Base-by-base conservation (phyloP, 257 asterid genomes). In the Henckelia pumila region DNA sequence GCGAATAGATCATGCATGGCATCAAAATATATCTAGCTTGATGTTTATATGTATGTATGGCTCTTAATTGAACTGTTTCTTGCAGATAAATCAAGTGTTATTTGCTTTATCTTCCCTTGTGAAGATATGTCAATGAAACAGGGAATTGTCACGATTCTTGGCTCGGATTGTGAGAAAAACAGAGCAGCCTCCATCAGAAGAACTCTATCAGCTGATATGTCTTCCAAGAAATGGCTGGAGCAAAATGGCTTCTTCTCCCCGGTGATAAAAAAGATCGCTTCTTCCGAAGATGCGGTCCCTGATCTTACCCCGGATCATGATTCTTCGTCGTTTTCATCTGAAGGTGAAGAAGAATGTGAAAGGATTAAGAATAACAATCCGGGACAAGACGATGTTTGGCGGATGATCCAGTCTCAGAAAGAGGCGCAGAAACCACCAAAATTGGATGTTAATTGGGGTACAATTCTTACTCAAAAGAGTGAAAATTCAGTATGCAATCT, bases 101-200 rank as follows among this genome's bases (percentile, higher is more conserved):
- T 47, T 47, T 47, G 55, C 55, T 13, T 0, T 28, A 40, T 40
- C 19, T 13, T 16, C 20, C 20, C 55, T 47, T 14, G 55, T 58
- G 67, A 50, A 60, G 61, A 63, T 17, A 78, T 78, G 75, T 72
- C 78, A 25, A 52, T 59, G 61, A 82, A 79, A 57, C 89, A 86
- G 44, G 97, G 98, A 25, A 86, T 90, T 57, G 83, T 84, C 57
- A 78, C 98, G 32, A 87, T 89, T 74, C 96, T 92, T 61, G 78
- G 84, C 53, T 76, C 96, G 6, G 87, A 91, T 5, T 52, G 61
- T 53, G 74, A 78, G 16, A 59, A 6, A 2, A 56, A 7, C 44
- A 10, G 35, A 30, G 64, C 76, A 0, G 64, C 76, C 0, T 83
- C 97, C 14, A 70, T 91, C 5, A 68, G 97, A 67, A 86, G 89